These are phyloP conservation scores for Hymenoscyphus scutula DNA, from an alignment of 2,329 filamentous ascomycete species.

Conservation along the genomic window DNA sequence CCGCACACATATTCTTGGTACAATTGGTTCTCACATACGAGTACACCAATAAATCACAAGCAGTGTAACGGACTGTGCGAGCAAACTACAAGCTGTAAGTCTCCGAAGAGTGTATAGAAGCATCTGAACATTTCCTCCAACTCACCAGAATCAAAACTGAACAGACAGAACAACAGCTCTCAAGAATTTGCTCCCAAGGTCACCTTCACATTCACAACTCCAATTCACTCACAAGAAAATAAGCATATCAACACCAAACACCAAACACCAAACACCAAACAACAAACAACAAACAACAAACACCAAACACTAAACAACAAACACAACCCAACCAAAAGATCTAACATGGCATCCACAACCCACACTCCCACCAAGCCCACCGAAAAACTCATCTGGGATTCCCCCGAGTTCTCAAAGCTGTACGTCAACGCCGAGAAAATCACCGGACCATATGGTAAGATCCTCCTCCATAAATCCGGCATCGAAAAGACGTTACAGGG, in stretches of 20 bases:
- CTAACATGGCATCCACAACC: too few relatives aligned
- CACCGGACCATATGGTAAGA: background rate
- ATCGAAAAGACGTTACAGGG: background rate
- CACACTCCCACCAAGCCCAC: too few relatives aligned
- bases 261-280: too few relatives aligned
- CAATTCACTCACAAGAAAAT: background rate
- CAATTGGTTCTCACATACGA: background rate
- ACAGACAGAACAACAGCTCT: background rate
- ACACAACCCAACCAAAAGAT: too few relatives aligned
- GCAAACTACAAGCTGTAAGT: background rate
- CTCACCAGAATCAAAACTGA: background rate
- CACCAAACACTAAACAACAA: too few relatives aligned
- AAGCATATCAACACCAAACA: too few relatives aligned
- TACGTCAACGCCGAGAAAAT: background rate
- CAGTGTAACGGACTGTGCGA: background rate
- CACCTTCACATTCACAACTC: background rate
- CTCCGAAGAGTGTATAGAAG: background rate
- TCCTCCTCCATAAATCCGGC: background rate
- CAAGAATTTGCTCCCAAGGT: background rate
- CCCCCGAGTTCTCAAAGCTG: background rate
- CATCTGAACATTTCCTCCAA: background rate
- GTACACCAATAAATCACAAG: background rate
- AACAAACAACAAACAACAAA: too few relatives aligned
- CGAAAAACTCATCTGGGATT: background rate
- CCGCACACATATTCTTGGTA: background rate